Conservation (phyloP, 345 rosid species). For the Sapria himalayana region DNA sequence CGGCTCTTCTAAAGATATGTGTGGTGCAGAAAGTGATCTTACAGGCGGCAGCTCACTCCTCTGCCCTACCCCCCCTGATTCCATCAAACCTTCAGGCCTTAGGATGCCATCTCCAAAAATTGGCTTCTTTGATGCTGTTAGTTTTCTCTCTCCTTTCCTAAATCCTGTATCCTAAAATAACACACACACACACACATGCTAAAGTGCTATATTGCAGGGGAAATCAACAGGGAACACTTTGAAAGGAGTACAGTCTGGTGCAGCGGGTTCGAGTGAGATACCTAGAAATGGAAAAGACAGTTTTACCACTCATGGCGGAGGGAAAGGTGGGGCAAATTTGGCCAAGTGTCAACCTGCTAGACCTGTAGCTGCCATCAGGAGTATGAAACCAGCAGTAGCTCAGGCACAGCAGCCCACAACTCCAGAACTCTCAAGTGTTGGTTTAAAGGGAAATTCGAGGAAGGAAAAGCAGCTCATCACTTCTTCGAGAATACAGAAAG, state of each 20-base stretch:
- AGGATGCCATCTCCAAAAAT: conserved; percentile 86
- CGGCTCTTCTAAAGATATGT: conserved; percentile 12
- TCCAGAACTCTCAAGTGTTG: conserved; percentile 18
- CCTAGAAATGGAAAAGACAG: conserved; percentile 16
- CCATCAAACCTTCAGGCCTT: conserved; percentile 60
- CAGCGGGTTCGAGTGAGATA: conserved; percentile 15
- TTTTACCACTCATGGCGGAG: conserved; percentile 15
- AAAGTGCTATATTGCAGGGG: too few species aligned
- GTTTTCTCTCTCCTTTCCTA: conserved; percentile 13
- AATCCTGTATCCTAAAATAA: conserved; percentile 4
- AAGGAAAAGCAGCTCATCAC: conserved; percentile 16
- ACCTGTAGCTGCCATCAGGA: conserved; percentile 8
- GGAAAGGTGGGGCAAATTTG: conserved; percentile 16
- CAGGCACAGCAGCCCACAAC: conserved; percentile 12
- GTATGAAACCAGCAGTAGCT: conserved; percentile 17
- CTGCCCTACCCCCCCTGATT: conserved; percentile 18
- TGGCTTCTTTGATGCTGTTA: conserved; percentile 94
- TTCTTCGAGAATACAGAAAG: conserved; percentile 22
- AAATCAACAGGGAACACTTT: conserved; percentile 28
- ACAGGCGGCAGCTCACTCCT: conserved; percentile 12
- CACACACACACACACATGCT: conserved; percentile 5
- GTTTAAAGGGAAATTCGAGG: conserved; percentile 22
- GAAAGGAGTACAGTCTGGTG: conserved; percentile 17
- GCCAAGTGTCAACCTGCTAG: conserved; percentile 31
- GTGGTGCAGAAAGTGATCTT: conserved; percentile 11